Conservation (phyloP, 2,329 filamentous ascomycete genomes). For the Hymenoscyphus repandus region DNA sequence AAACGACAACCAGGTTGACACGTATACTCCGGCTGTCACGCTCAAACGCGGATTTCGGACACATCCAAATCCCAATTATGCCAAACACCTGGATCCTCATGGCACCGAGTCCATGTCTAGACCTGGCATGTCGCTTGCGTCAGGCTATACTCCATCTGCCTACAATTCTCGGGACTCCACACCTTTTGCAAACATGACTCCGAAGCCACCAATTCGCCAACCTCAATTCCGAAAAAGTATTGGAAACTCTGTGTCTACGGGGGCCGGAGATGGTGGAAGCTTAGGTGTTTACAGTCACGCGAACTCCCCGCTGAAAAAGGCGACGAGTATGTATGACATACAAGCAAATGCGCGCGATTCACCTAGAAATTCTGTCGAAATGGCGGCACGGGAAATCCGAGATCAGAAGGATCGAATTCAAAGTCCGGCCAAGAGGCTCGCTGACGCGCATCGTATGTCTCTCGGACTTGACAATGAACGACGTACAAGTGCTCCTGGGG, state of each 20-base stretch:
- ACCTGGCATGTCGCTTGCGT: conserved; percentile 31
- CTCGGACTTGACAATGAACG: conserved; percentile 17
- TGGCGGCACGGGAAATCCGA: conserved; percentile 39
- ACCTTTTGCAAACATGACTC: conserved; percentile 32
- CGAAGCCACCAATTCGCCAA: conserved; percentile 44
- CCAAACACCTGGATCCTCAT: conserved; percentile 67
- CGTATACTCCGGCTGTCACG: conserved; percentile 54
- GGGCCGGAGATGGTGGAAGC: conserved; percentile 62
- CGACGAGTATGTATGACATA: conserved; percentile 57
- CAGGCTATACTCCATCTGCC: conserved; percentile 32
- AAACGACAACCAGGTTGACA: conserved; percentile 44
- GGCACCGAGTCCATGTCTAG: conserved; percentile 33
- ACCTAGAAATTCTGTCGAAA: conserved; percentile 56
- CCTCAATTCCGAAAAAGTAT: conserved; percentile 45
- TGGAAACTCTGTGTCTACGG: conserved; percentile 24
- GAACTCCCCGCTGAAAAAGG: conserved; percentile 78
- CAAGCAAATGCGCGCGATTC: conserved; percentile 39
- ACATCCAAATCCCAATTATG: conserved; percentile 78
- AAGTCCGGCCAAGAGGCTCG: conserved; percentile 26
- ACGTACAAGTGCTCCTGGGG: conserved; percentile 19
- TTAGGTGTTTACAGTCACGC: conserved; percentile 76
- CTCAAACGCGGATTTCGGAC: conserved; percentile 74
- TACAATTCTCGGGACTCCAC: conserved; percentile 33
- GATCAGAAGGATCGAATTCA: conserved; percentile 24
- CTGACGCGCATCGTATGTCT: conserved; percentile 15